Evolutionary conservation across 2,329 filamentous ascomycete genomes (phyloP).

Genomic region (Allantophomopsis lycopodina): DNA sequence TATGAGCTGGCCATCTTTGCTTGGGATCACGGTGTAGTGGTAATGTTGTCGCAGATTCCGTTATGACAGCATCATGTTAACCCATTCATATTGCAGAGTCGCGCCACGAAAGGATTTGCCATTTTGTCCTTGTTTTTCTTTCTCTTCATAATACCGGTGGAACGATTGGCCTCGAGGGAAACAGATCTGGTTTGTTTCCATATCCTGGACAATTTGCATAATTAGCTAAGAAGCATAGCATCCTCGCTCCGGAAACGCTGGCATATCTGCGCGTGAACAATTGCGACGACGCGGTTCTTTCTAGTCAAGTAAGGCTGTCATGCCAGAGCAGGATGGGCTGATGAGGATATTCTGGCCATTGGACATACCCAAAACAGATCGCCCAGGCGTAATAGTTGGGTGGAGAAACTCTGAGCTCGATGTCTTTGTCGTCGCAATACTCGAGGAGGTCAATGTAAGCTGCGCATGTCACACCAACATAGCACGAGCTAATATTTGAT

Average conservation of each 20-base stretch:
- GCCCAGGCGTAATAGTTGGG: conserved; percentile 78
- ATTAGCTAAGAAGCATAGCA: conserved; percentile 39
- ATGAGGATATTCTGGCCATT: conserved; percentile 99
- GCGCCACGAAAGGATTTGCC: conserved; percentile 74
- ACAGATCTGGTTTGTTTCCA: conserved; percentile 54
- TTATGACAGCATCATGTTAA: conserved; percentile 1
- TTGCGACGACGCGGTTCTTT: conserved; percentile 89
- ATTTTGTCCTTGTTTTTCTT: conserved; percentile 77
- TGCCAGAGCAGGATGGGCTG: conserved; percentile 70
- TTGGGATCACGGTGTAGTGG: conserved; percentile 96
- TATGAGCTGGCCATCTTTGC: conserved; percentile 97
- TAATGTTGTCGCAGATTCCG: conserved; percentile 27
- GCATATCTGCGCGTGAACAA: conserved; percentile 91
- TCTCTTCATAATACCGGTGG: conserved; percentile 69
- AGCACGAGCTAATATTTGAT: conserved; percentile 8
- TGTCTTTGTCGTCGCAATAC: conserved; percentile 75
- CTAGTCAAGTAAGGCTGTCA: conserved; percentile 40
- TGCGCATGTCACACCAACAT: background rate
- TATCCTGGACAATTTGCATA: no score
- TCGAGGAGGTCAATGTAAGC: conserved; percentile 82
- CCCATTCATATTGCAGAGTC: conserved; percentile 39
- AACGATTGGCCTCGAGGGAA: conserved; percentile 70
- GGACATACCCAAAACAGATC: conserved; percentile 59
- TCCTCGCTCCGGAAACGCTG: conserved; percentile 61
- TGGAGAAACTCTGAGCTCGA: conserved; percentile 91